phyloP scores from a whole-genome alignment of 225 moss, liverwort and hornwort species.

The Lunularia cruciata region DNA sequence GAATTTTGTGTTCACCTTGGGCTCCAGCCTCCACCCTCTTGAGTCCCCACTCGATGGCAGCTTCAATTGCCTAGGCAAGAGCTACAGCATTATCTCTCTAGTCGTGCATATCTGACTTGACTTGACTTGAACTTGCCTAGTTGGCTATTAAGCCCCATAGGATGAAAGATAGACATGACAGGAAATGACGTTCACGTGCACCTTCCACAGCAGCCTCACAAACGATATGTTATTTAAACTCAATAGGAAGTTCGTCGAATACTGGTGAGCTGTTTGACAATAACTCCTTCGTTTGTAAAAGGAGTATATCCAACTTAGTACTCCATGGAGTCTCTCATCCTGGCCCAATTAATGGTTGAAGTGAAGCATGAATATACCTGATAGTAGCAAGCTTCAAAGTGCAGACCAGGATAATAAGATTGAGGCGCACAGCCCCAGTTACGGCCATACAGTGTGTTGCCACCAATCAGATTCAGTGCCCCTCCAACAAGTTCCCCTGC shows the following conservation, averaged over 20 bases:
- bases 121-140: too few species aligned
- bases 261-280: too few species aligned
- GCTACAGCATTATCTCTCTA: not conserved
- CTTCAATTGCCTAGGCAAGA: constrained; percentile 80
- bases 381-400: constrained; percentile 99
- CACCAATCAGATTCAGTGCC: constrained; percentile 92
- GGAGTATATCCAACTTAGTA: too few species aligned
- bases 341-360: too few species aligned
- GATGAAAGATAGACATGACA: too few species aligned
- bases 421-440: constrained; percentile 94
- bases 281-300: too few species aligned
- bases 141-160: too few species aligned
- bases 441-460: constrained; percentile 89
- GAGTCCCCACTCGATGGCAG: constrained; percentile 92
- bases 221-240: too few species aligned
- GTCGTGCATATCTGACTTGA: not conserved
- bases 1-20: constrained; percentile 98
- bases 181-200: too few species aligned
- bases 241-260: too few species aligned
- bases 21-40: constrained; percentile 96
- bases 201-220: too few species aligned
- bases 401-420: constrained; percentile 81
- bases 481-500: constrained; percentile 85
- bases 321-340: too few species aligned
- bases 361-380: constrained; percentile 54